Percentiles rank a stretch among this genome's conserved stretches.
These are phyloP conservation scores for Penicillium sp. DNA, from an alignment of 2,329 filamentous ascomycete species.

Conservation along the genomic window DNA sequence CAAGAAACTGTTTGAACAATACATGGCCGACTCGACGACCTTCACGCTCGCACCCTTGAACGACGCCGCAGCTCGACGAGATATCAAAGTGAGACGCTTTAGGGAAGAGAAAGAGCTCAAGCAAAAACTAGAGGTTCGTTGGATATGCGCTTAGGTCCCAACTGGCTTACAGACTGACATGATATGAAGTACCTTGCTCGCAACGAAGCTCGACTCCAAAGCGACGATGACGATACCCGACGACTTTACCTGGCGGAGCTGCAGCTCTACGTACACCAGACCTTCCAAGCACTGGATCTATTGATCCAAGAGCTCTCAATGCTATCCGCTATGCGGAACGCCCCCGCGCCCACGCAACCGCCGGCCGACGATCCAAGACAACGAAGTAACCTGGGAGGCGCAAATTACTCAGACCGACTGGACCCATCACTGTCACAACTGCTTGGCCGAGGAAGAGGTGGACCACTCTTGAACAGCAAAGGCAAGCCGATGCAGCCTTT, in stretches of 20 bases:
- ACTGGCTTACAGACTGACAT: conserved; percentile 35
- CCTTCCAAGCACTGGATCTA: conserved; percentile 85
- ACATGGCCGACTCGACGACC: conserved; percentile 67
- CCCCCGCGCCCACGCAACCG: conserved; percentile 42
- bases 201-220: conserved; percentile 62
- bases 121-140: conserved; percentile 70
- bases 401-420: conserved; percentile 70
- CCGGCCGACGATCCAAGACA: conserved; percentile 42
- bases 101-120: conserved; percentile 83
- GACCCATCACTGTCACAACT: conserved; percentile 64
- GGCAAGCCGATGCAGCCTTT: conserved; percentile 92
- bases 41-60: conserved; percentile 72
- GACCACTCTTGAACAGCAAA: conserved; percentile 73
- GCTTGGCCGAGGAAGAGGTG: conserved; percentile 51
- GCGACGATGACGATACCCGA: conserved; percentile 83
- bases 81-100: conserved; percentile 84
- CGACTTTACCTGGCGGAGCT: conserved; percentile 77
- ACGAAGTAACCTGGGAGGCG: conserved; percentile 52
- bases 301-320: conserved; percentile 83
- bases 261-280: conserved; percentile 70
- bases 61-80: conserved; percentile 69
- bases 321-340: conserved; percentile 67
- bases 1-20: conserved; percentile 69
- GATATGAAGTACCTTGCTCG: conserved; percentile 57
- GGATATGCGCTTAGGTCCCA: conserved; percentile 14